These are phyloP conservation scores for Tothia fuscella DNA, from an alignment of 2,329 filamentous ascomycete species.

Conservation along the genomic window DNA sequence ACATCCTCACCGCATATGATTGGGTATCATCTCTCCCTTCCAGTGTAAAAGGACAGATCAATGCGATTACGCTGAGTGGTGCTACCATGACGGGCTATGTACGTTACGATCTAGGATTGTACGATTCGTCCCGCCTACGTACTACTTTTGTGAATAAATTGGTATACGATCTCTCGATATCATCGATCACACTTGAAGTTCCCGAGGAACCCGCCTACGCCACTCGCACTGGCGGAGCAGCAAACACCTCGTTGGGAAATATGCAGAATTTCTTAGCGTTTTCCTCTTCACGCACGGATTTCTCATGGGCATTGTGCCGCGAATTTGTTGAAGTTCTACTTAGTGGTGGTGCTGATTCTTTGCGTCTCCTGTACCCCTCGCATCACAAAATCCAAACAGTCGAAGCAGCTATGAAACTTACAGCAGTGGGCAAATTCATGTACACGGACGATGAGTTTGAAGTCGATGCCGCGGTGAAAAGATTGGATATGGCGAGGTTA, in stretches of 20 bases:
- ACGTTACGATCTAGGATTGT: slow-evolving; percentile 5
- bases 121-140: slow-evolving; percentile 6
- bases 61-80: slow-evolving; percentile 1
- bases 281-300: slow-evolving; percentile 3
- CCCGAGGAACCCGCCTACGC: slow-evolving; percentile 4
- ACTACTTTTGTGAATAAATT: slow-evolving; percentile 4
- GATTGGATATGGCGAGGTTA: slow-evolving; percentile 3
- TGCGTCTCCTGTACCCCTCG: background rate
- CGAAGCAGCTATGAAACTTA: slow-evolving; percentile 3
- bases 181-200: slow-evolving; percentile 6
- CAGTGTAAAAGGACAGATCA: background rate
- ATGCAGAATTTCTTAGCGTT: background rate
- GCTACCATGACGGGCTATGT: slow-evolving; percentile 9
- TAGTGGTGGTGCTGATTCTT: background rate
- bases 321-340: slow-evolving; percentile 7
- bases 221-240: background rate
- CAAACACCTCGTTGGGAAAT: background rate
- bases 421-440: background rate
- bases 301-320: slow-evolving; percentile 6
- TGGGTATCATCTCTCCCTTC: slow-evolving; percentile 25
- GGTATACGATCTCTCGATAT: slow-evolving; percentile 5
- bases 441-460: slow-evolving; percentile 9
- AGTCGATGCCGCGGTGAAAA: slow-evolving; percentile 5
- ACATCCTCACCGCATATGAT: slow-evolving; percentile 21
- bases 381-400: background rate